phyloP scores from a whole-genome alignment of 2,329 filamentous ascomycete genomes.

The Trichoderma asperellum region DNA sequence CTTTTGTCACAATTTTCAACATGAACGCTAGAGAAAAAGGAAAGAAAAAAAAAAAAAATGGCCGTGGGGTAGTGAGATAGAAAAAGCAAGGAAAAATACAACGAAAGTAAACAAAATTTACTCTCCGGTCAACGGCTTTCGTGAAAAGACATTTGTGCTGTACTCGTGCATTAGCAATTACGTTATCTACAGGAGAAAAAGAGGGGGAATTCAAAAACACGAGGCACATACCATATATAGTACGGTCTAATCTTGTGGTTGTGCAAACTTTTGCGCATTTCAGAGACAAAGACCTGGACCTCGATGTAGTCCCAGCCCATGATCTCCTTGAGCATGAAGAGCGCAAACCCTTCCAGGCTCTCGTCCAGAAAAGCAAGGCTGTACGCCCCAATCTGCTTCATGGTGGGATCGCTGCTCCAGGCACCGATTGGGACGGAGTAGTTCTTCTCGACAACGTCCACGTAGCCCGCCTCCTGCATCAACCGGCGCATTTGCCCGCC shows the following conservation, averaged over 20 bases:
- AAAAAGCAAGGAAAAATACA: neutral
- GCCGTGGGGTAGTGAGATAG: no score
- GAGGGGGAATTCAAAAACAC: neutral
- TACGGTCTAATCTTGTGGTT: conserved; percentile 34
- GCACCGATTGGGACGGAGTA: conserved; percentile 29
- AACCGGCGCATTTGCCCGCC: conserved; percentile 32
- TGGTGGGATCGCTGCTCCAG: conserved; percentile 30
- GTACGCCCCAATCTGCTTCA: conserved; percentile 32
- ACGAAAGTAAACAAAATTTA: neutral
- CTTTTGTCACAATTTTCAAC: neutral
- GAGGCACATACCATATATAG: conserved; percentile 34
- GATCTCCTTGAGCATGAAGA: conserved; percentile 38
- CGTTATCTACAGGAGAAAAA: neutral
- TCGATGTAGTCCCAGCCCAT: conserved; percentile 36
- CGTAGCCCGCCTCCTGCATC: conserved; percentile 37
- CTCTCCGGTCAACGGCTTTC: conserved; percentile 19
- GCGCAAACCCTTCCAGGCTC: conserved; percentile 38
- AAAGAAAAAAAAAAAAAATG: neutral
- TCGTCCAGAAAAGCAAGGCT: conserved; percentile 36
- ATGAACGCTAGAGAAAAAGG: neutral
- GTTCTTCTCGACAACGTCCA: conserved; percentile 27
- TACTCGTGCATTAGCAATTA: neutral
- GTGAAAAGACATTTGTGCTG: conserved; percentile 30
- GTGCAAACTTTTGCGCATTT: conserved; percentile 35
- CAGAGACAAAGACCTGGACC: conserved; percentile 34